phyloP scores from a whole-genome alignment of 805 yeast species.

The Yarrowia deformans region DNA sequence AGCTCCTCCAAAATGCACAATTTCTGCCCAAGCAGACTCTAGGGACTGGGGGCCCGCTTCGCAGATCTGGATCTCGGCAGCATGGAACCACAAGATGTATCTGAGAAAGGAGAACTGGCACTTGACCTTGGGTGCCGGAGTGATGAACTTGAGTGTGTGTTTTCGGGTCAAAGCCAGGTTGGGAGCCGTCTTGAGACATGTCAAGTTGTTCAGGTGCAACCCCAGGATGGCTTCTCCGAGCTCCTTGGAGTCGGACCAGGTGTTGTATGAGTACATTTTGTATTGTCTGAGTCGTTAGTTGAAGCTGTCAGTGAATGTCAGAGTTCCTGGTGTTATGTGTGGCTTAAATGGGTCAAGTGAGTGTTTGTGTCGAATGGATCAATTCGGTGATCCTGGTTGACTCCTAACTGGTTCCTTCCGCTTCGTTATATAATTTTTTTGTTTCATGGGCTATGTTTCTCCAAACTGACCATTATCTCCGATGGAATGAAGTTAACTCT shows the following conservation, averaged over 20 bases:
- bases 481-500: slow-evolving; percentile 33
- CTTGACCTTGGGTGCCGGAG: slow-evolving; percentile 17
- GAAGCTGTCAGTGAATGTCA: not conserved
- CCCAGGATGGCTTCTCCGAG: slow-evolving; percentile 27
- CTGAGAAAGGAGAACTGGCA: slow-evolving; percentile 13
- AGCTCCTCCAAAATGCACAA: slow-evolving; percentile 26
- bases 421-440: not conserved
- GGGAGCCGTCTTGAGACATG: slow-evolving; percentile 5
- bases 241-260: slow-evolving; percentile 1
- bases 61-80: slow-evolving; percentile 26
- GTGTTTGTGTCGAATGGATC: not conserved
- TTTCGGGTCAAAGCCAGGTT: not conserved
- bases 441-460: not conserved
- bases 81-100: slow-evolving; percentile 18
- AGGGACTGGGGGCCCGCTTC: slow-evolving; percentile 16
- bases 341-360: not conserved
- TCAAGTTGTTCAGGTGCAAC: slow-evolving; percentile 7
- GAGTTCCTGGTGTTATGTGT: not conserved
- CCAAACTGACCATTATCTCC: slow-evolving; percentile 25
- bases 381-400: not conserved
- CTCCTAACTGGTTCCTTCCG: not conserved
- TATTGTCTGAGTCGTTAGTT: not conserved
- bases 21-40: slow-evolving; percentile 30
- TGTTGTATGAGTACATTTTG: slow-evolving; percentile 1
- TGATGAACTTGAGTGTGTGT: slow-evolving; percentile 7